These are phyloP conservation scores for Gentiana dahurica DNA, from an alignment of 257 asterid genomes.

Conservation along the genomic window DNA sequence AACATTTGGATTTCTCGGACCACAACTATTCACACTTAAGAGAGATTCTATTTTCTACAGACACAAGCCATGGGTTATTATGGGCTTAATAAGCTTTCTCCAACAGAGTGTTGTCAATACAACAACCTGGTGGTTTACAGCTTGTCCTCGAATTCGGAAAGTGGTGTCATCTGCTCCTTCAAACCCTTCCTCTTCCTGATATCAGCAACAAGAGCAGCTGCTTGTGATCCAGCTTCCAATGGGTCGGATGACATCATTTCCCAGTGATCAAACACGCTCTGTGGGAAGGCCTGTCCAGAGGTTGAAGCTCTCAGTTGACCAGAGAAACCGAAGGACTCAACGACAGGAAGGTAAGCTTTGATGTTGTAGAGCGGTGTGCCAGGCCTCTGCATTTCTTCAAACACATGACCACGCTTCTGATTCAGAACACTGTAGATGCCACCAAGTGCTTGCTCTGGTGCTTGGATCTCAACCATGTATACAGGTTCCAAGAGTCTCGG, in stretches of 20 bases:
- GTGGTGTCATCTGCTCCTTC: slow-evolving; percentile 32
- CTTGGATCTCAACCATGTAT: slow-evolving; percentile 35
- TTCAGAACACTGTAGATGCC: slow-evolving; percentile 36
- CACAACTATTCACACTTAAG: too few relatives aligned
- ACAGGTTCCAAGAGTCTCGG: slow-evolving; percentile 36
- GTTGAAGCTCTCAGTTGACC: slow-evolving; percentile 34
- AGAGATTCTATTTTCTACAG: too few relatives aligned
- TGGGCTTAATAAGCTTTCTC: neutral
- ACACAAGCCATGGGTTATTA: neutral
- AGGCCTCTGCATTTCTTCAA: slow-evolving; percentile 40
- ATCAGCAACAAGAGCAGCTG: slow-evolving; percentile 21
- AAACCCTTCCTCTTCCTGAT: slow-evolving; percentile 39
- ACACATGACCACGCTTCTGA: slow-evolving; percentile 41
- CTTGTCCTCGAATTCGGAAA: slow-evolving; percentile 32
- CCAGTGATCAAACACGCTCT: slow-evolving; percentile 36
- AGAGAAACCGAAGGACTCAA: slow-evolving; percentile 34
- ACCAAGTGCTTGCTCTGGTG: slow-evolving; percentile 35
- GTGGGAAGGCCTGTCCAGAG: slow-evolving; percentile 37
- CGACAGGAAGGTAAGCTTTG: slow-evolving; percentile 37
- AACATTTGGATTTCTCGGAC: too few relatives aligned
- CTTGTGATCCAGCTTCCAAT: slow-evolving; percentile 20
- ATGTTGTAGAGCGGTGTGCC: slow-evolving; percentile 38
- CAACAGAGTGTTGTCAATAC: too few relatives aligned
- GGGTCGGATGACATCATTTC: slow-evolving; percentile 36
- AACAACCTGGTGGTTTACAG: slow-evolving; percentile 12